These are phyloP conservation scores for Petunia hybrid DNA, from an alignment of 305 asterid species.

Conservation along the genomic window DNA sequence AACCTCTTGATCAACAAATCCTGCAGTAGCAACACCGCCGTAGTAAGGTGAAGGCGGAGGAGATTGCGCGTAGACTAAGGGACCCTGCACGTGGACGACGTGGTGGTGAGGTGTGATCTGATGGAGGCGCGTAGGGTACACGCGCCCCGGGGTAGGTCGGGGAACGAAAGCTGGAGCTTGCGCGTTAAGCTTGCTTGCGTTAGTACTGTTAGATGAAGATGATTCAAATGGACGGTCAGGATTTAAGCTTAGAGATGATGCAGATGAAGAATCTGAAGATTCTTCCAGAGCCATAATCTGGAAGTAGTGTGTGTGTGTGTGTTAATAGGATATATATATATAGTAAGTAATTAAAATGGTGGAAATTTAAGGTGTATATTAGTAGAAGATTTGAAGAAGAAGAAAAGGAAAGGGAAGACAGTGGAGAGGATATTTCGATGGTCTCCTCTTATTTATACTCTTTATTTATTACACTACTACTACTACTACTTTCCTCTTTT, in stretches of 20 bases:
- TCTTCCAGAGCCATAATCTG: constrained; percentile 37
- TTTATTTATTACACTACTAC: too few species aligned
- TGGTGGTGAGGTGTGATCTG: constrained; percentile 16
- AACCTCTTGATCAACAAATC: constrained; percentile 38
- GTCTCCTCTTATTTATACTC: not conserved
- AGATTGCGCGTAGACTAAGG: constrained; percentile 24
- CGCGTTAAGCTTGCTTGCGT: constrained; percentile 65
- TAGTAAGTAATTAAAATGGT: too few species aligned
- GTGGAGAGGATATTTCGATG: constrained; percentile 30
- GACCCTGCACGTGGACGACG: constrained; percentile 21
- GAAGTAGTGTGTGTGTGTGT: not conserved
- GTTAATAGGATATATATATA: not conserved
- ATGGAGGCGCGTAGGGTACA: constrained; percentile 44
- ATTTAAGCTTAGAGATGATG: constrained; percentile 26
- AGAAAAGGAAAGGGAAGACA: not conserved
- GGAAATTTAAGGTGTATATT: not conserved
- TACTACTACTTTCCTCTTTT: not conserved
- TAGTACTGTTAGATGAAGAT: constrained; percentile 40
- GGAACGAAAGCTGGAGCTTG: constrained; percentile 82
- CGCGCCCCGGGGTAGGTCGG: constrained; percentile 46
- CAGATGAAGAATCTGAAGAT: constrained; percentile 28
- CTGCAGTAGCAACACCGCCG: constrained; percentile 19
- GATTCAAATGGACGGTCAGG: not conserved
- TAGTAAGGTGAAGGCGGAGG: constrained; percentile 24
- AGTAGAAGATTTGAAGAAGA: not conserved